Base-by-base conservation (phyloP, 129 eudicot species). In the Lactuca saligna region DNA sequence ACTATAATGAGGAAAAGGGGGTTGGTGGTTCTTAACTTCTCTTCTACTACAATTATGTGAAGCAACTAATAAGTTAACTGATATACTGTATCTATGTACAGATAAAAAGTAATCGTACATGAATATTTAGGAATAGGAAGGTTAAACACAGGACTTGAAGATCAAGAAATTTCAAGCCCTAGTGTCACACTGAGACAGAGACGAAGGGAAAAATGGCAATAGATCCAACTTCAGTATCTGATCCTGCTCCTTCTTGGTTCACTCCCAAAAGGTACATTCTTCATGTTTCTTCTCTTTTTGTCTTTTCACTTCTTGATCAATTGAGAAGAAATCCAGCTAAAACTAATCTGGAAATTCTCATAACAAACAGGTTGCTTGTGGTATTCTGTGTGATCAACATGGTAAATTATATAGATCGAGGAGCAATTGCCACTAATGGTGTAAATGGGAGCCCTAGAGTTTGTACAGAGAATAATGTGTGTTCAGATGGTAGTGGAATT, bases 381-480 rank as follows among this genome's bases (percentile, higher is more conserved):
- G 74, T 91, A 49, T 88, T 91, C 51, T 91, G 97, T 63, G 84
- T 86, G 75, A 86, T 91, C 25, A 91, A 88, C 83, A 73, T 91
- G 82, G 75, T 91, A 16, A 91, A 88, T 80, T 91, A 91, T 75
- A 67, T 91, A 49, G 97, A 91, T 66, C 94, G 96, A 35, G 97
- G 97, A 39, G 89, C 96, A 35, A 91, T 91, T 69, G 97, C 88
- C 17, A 91, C 91, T 70, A 91, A 91, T 76, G 97, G 97, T 72
- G 93, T 91, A 17, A 91, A 91, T 61, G 97, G 97, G 66, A 83
- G 83, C 54, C 85, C 75, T 10, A 55, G 70, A 79, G 79, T 72
- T 63, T 91, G 97, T 67, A 63, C 85, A 4, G 57, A 65, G 54
- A 65, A 79, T 56, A 89, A 89, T 44, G 68, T 71, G 59, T 92